Evolutionary conservation across 2,329 filamentous ascomycete genomes (phyloP), one percentile per base, ranked within the genome.

Genomic region (Phaeosphaeriaceae sp.): DNA sequence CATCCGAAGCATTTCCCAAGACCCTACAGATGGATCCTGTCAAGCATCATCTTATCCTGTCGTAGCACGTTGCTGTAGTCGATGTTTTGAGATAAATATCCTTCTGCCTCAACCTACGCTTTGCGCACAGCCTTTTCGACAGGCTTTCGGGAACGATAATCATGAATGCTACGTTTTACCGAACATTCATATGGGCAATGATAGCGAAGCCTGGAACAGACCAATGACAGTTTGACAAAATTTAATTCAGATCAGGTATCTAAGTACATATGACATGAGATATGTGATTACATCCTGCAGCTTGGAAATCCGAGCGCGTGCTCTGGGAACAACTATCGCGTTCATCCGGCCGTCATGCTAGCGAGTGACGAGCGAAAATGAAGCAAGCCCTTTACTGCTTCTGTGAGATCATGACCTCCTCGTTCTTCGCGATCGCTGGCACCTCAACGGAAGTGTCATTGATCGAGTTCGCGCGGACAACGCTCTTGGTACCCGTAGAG

Each of bases 401-500:
- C 49, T 52, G 49, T 21, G 49, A 52, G n/a, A 52, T 52, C 49
- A 52, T 52, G 11, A 52, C 40, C 35, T 43, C 49, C 32, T 52
- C 49, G n/a, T 52, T 52, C 49, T 24, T 43, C 4, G 24, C 49
- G 19, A 52, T 52, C 3, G 24, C 30, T 17, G 32, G 11, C 4
- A 24, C 24, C 10, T 52, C 22, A 8, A 24, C 24, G 17, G n/a
- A 26, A n/a, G 30, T 24, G 4, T 6, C 21, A 19, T 52, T 52
- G 21, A 43, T 52, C 32, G 49, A 51, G 30, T 51, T 51, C 8
- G 49, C 26, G 32, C 49, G 32, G 1, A 52, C 21, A 13, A 47
- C 44, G 44, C 44, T 47, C 44, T 26, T 47, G 8, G 44, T 47
- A n/a, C 44, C 44, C 21, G 44, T 47, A 11, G 44, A 47, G 44